Base-by-base conservation (phyloP, 768 basidiomycete genomes). In the Rhizopogon vinicolor region DNA sequence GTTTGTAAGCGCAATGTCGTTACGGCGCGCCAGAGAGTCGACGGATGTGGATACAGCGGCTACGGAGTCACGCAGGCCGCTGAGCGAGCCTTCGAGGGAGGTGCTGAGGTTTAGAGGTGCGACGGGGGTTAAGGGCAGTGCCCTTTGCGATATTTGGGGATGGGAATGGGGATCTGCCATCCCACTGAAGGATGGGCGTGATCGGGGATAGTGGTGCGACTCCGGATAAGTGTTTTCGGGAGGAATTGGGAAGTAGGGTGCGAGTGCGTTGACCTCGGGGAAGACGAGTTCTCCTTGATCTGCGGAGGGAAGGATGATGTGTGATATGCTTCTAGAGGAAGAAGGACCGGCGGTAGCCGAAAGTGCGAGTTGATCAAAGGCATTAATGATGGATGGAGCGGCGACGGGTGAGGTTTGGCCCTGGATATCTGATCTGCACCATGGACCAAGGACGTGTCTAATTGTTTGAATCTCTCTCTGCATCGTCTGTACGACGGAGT, bases 1-100 rank as follows among this genome's bases (percentile, higher is more conserved):
- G 60, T 89, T 87, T 19, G 82, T 77, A 51, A 87, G 68, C 41
- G 83, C 80, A 60, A 90, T 81, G 45, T 89, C 86, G 51, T 78
- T 82, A 22, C 84, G 74, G 45, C 86, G 75, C 16, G 78, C 82
- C 9, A 87, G 70, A 1, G 79, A 85, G 54, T 86, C 85, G 41
- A 87, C 72, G 1, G 83, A 76, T 6, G 76, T 69, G n/a, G 81
- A 77, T n/a, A 88, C 71, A 10, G 80, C 70, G 48, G 82, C 76
- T 37, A 91, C 64, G 50, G 84, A 83, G 39, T 82, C 83, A 44
- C 85, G 76, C 51, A 90, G 68, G 18, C 82, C 78, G 5, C 64
- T 65, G 22, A 89, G 67, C 22, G 86, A 75, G n/a, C 81, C 84
- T 58, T 86, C 84, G 16, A 90, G 71, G 16, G 83, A 78, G n/a